Percentiles rank a stretch among this genome's conserved stretches.
These are phyloP conservation scores for Austroboletus festivus DNA, from an alignment of 768 basidiomycete genomes.

Conservation along the genomic window DNA sequence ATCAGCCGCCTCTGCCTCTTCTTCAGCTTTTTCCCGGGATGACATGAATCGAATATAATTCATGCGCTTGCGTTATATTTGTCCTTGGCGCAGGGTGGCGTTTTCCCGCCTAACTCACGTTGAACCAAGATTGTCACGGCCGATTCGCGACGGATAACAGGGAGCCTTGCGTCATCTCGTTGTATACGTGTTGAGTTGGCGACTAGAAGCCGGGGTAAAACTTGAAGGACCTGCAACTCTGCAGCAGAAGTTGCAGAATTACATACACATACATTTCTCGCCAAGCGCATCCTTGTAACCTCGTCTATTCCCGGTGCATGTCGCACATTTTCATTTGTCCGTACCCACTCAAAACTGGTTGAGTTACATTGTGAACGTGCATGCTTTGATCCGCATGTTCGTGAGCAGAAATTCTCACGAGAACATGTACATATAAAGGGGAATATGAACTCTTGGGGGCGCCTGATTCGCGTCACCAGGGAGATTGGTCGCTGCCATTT, in stretches of 20 bases:
- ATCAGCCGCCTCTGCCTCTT: too few species aligned
- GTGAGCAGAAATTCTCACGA: conserved; percentile 1
- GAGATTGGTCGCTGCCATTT: neutral
- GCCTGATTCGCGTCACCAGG: too few species aligned
- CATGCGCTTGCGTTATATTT: neutral
- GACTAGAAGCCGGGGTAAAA: neutral
- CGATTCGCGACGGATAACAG: neutral
- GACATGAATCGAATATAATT: neutral
- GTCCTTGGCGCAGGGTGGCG: neutral
- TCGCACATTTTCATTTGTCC: neutral
- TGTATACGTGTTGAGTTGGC: neutral
- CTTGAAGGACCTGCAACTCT: too few species aligned
- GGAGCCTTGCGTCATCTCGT: neutral
- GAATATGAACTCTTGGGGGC: too few species aligned
- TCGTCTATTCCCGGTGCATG: neutral
- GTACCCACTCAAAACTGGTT: neutral
- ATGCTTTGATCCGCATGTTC: neutral
- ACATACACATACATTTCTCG: too few species aligned
- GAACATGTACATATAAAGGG: neutral
- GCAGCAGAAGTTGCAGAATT: too few species aligned
- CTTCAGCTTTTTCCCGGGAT: neutral
- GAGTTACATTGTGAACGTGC: conserved; percentile 5
- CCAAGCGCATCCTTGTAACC: neutral
- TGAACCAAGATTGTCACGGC: neutral
- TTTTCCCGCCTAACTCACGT: neutral